Conservation (phyloP, 176 grass and related monocot genomes). For the Bolboschoenus planiculmis region DNA sequence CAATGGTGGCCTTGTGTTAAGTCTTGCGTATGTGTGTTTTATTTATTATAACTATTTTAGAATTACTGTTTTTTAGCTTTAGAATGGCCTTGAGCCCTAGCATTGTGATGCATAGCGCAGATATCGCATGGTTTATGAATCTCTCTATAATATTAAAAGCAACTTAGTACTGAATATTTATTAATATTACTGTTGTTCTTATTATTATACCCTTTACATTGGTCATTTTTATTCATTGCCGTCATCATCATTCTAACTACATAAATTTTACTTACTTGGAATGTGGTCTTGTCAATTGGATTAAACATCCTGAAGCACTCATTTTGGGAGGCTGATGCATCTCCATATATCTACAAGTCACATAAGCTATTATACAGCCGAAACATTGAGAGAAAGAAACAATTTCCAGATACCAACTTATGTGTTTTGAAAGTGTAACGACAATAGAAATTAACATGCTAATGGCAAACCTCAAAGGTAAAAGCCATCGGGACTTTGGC, state of each 20-base stretch:
- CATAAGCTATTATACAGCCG: background rate
- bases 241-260: background rate
- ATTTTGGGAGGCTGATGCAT: slow-evolving; percentile 49
- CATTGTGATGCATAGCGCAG: background rate
- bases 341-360: slow-evolving; percentile 73
- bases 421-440: background rate
- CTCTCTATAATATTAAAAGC: background rate
- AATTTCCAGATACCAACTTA: slow-evolving; percentile 9
- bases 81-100: background rate
- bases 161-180: background rate
- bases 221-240: background rate
- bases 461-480: slow-evolving; percentile 88
- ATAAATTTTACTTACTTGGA: slow-evolving; percentile 48
- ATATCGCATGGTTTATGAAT: background rate
- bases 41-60: background rate
- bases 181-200: no score
- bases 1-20: background rate
- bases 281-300: slow-evolving; percentile 64
- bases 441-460: slow-evolving; percentile 24
- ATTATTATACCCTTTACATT: no score
- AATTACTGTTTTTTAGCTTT: background rate
- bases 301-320: slow-evolving; percentile 99
- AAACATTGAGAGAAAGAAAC: background rate
- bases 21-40: background rate
- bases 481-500: slow-evolving; percentile 90